Base-by-base conservation (phyloP, 768 basidiomycete species). In the Leccinum imitatum region DNA sequence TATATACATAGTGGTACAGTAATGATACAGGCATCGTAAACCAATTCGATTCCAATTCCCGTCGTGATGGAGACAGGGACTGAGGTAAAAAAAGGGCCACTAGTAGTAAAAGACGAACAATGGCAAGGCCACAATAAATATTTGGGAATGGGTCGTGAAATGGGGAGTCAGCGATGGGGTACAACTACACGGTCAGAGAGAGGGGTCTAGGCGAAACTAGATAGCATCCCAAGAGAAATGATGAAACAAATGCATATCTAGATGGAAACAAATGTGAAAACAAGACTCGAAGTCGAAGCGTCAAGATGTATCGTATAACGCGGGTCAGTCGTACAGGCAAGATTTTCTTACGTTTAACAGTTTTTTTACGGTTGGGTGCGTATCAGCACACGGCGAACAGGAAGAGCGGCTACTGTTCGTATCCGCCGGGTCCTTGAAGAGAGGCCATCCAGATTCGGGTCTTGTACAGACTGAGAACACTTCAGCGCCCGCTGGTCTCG, bases 381-480 rank as follows among this genome's bases (percentile, higher is more conserved):
- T 25, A 13, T 9, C 7, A 27, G 50, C 21, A 8, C 4, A 50
- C 17, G 25, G 25, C 14, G 13, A 30, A 17, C 30, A 14, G 23
- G 15, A 10, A n/a, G 27, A 31, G 60, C 44, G 21, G 48, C 74
- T 72, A 80, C 70, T 80, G 81, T 58, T 81, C 80, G 59, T 73
- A 77, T 65, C 71, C 69, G 54, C 71, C 73, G 31, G 78, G 66
- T 51, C 79, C 87, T 65, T 86, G 85, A 50, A 91, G 80, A 30
- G 91, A 92, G 31, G 93, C 90, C 91, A 94, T 93, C 94, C 93
- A 97, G 61, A 96, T 95, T 47, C 94, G 80, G 41, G 94, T 95
- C 79, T 97, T 97, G 77, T 95, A 95, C 69, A 94, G 71, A 65
- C 91, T 93, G 31, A 60, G 6, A 25, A n/a, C 6, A 27, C 11